A percentile compares a stretch with the other conserved stretches of the same genome.
phyloP scores from a whole-genome alignment of 441 rosid species.

The Euphorbia corollata region DNA sequence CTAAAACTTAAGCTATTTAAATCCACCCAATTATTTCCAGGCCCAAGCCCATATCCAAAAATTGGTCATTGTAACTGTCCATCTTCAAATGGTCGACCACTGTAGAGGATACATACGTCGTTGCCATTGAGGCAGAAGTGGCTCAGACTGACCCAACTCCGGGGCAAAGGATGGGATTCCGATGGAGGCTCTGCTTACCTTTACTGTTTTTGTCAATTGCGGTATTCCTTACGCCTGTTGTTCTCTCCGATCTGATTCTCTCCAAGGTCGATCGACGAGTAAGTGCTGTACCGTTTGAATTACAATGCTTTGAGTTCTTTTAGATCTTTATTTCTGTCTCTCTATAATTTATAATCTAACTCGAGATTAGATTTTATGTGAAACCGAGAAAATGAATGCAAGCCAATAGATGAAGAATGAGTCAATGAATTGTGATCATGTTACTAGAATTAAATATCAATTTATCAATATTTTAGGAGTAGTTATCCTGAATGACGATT shows the following conservation, averaged over 20 bases:
- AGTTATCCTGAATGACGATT: background rate
- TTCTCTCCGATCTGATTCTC: slow-evolving; percentile 65
- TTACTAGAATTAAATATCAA: background rate
- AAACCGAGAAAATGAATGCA: background rate
- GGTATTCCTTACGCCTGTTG: slow-evolving; percentile 45
- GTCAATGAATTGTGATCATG: background rate
- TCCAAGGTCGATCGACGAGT: slow-evolving; percentile 90
- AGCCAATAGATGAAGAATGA: background rate
- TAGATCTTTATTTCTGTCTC: slow-evolving; percentile 9
- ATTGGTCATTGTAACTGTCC: background rate
- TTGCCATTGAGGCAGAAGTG: background rate
- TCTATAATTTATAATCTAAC: background rate
- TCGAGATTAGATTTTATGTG: background rate
- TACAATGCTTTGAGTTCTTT: background rate
- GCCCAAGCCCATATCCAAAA: background rate
- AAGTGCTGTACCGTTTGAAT: slow-evolving; percentile 29
- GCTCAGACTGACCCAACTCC: background rate
- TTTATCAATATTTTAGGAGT: background rate
- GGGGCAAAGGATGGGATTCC: slow-evolving; percentile 31
- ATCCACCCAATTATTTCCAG: background rate
- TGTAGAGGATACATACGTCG: background rate
- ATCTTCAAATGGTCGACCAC: background rate
- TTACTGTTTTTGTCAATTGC: slow-evolving; percentile 34
- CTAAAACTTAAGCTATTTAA: too few relatives aligned
- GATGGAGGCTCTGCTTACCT: slow-evolving; percentile 27